These are phyloP conservation scores for Phoma sp. DNA, from an alignment of 2,329 filamentous ascomycete species.

Conservation along the genomic window DNA sequence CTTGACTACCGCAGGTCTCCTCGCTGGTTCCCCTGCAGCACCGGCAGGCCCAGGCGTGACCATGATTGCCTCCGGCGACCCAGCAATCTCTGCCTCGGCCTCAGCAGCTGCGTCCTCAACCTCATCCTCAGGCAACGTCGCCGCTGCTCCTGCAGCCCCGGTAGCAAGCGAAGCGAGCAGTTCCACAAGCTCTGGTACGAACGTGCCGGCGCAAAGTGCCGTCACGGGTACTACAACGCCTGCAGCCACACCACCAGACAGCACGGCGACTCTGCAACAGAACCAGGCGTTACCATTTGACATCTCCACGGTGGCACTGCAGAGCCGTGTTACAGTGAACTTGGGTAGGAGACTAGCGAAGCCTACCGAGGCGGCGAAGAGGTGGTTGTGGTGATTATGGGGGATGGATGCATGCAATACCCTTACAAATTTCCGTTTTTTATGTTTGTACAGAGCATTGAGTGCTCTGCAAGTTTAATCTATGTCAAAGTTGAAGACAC, in stretches of 20 bases:
- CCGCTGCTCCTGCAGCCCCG: conserved; percentile 6
- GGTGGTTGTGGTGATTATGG: conserved; percentile 23
- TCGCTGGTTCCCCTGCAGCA: conserved; percentile 23
- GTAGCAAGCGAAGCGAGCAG: conserved; percentile 3
- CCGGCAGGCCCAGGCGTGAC: conserved; percentile 29
- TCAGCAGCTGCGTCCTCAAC: conserved; percentile 4
- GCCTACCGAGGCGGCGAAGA: conserved; percentile 27
- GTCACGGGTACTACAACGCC: conserved; percentile 23
- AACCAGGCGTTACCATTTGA: conserved; percentile 41
- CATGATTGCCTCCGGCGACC: conserved; percentile 23
- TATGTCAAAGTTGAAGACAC: not conserved
- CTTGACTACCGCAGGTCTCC: conserved; percentile 27
- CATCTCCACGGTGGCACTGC: conserved; percentile 43
- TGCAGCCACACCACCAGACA: conserved; percentile 15
- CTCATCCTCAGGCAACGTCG: not conserved
- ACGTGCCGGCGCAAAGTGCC: conserved; percentile 32
- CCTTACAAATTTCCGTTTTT: conserved; percentile 7
- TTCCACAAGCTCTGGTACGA: conserved; percentile 1
- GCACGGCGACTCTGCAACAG: conserved; percentile 22
- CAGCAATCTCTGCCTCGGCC: conserved; percentile 11
- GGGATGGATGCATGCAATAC: conserved; percentile 10
- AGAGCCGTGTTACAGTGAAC: conserved; percentile 47
- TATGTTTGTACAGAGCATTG: conserved; percentile 5
- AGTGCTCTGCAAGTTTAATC: conserved; percentile 7
- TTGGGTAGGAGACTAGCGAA: conserved; percentile 35